Conservation (phyloP, 768 basidiomycete species). For the Suillus decipiens region DNA sequence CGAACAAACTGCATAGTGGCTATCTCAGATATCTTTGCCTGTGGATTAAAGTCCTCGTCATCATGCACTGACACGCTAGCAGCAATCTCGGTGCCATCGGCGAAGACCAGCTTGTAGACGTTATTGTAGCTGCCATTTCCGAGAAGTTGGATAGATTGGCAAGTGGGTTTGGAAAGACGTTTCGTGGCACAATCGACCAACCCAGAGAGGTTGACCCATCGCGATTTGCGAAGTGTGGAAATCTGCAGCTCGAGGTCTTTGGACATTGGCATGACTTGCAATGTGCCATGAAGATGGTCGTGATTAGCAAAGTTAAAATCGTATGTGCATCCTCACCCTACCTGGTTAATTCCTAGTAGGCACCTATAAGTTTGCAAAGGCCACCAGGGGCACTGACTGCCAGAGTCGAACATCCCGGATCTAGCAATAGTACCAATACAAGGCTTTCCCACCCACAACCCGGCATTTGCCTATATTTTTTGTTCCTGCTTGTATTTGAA, state of each 20-base stretch:
- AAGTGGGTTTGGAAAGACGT: neutral
- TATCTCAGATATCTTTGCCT: slow-evolving; percentile 2
- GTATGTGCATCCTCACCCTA: neutral
- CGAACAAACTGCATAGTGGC: slow-evolving; percentile 1
- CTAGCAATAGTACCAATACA: too few species aligned
- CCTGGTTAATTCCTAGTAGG: neutral
- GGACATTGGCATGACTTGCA: neutral
- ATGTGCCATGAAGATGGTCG: neutral
- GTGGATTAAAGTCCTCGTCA: neutral
- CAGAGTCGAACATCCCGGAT: too few species aligned
- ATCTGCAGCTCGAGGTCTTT: neutral
- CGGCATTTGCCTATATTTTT: too few species aligned
- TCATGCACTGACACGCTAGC: neutral
- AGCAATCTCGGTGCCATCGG: neutral
- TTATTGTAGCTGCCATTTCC: neutral
- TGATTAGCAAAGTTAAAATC: neutral
- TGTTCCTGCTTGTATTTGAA: too few species aligned
- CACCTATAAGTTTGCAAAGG: neutral
- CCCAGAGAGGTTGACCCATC: slow-evolving; percentile 1
- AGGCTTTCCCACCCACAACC: too few species aligned
- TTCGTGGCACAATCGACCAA: neutral
- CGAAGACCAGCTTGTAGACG: slow-evolving; percentile 1
- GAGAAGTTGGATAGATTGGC: neutral
- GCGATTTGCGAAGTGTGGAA: neutral
- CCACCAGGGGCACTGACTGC: neutral